Conservation (phyloP, 2,329 filamentous ascomycete species). For the Fusarium praegraminearum region DNA sequence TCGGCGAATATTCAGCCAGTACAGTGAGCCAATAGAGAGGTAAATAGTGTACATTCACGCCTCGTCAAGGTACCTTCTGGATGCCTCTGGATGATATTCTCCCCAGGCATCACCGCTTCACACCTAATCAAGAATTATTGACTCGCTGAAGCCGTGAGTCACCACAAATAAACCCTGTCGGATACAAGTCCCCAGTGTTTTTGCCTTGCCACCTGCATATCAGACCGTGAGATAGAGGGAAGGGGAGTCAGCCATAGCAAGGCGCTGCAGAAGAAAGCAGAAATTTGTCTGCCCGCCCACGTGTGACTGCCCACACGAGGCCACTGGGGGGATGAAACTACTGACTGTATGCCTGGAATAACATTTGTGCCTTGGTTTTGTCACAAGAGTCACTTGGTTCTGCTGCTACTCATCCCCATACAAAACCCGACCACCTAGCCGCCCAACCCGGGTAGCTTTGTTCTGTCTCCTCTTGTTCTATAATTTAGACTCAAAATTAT, state of each 20-base stretch:
- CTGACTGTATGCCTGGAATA: conserved; percentile 4
- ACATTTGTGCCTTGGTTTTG: conserved; percentile 30
- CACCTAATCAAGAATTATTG: conserved; percentile 9
- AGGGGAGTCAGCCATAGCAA: conserved; percentile 23
- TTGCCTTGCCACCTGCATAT: conserved; percentile 38
- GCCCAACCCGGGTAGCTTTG: conserved; percentile 2
- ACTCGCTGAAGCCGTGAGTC: conserved; percentile 32
- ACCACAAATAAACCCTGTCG: conserved; percentile 31
- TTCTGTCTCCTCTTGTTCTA: conserved; percentile 7
- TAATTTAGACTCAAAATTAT: conserved; percentile 4
- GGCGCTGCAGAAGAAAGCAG: conserved; percentile 15
- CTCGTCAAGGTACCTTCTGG: background rate
- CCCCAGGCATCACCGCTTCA: conserved; percentile 25
- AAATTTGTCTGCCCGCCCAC: conserved; percentile 21
- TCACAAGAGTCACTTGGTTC: conserved; percentile 13
- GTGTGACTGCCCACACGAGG: conserved; percentile 38
- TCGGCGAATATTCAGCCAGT: background rate
- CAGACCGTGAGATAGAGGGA: conserved; percentile 26
- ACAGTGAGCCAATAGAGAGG: conserved; percentile 14
- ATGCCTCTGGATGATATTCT: conserved; percentile 22
- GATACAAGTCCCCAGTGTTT: conserved; percentile 21
- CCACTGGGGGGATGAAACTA: conserved; percentile 15
- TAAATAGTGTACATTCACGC: conserved; percentile 1
- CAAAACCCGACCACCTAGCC: conserved; percentile 27
- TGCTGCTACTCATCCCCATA: conserved; percentile 12